These are phyloP conservation scores for Mycosphaerelloides madeirae DNA, from an alignment of 2,329 filamentous ascomycete genomes.

Conservation along the genomic window DNA sequence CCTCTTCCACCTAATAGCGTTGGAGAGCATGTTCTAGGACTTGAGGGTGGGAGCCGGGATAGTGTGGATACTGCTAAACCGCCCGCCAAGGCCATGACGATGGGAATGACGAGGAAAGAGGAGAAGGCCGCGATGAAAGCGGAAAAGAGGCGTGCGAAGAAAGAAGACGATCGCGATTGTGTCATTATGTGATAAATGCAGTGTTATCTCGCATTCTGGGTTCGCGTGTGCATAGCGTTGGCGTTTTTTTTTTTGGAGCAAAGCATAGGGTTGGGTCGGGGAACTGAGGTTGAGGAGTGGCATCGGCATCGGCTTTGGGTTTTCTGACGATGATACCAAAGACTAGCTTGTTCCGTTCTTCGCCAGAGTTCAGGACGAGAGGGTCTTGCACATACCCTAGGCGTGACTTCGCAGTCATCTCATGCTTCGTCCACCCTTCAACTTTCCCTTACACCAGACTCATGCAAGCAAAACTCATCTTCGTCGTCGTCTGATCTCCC, in stretches of 20 bases:
- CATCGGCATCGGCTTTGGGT: no score
- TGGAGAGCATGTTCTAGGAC: not conserved
- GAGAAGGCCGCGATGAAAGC: constrained; percentile 28
- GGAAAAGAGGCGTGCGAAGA: constrained; percentile 26
- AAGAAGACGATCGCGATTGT: constrained; percentile 40
- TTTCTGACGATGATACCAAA: no score
- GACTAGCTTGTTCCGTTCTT: no score
- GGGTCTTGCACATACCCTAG: no score
- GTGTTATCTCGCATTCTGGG: not conserved
- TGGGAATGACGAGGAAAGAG: constrained; percentile 20
- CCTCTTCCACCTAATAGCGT: constrained; percentile 1
- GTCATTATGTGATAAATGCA: constrained; percentile 36
- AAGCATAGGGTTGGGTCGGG: no score
- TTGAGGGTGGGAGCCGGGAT: not conserved
- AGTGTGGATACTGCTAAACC: constrained; percentile 5
- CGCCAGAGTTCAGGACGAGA: no score
- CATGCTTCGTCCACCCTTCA: no score
- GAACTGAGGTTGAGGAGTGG: no score
- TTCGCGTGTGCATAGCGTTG: constrained; percentile 5
- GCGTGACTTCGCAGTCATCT: no score
- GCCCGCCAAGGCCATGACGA: constrained; percentile 4
- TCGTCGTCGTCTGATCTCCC: constrained; percentile 26
- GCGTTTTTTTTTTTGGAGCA: constrained; percentile 7
- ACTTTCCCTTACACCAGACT: constrained; percentile 21
- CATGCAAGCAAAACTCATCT: constrained; percentile 54